Percentiles rank a stretch among this genome's conserved stretches.
Evolutionary conservation across 768 basidiomycete genomes (phyloP).

Genomic region (Termitomyces sp.): DNA sequence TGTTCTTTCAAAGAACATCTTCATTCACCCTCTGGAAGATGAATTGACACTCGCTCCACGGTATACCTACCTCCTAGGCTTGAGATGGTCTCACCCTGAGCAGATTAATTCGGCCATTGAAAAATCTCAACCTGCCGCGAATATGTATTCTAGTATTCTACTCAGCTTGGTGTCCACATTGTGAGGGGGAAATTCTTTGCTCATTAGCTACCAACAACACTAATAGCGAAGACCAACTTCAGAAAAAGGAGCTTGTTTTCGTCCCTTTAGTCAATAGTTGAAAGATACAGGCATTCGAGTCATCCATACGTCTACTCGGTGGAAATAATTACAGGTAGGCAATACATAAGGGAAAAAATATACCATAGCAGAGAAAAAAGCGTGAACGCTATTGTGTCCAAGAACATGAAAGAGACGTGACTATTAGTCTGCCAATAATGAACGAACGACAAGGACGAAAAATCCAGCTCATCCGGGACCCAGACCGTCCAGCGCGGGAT

Average conservation of each 20-base stretch:
- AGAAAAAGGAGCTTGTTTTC: neutral
- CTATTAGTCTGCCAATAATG: neutral
- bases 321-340: neutral
- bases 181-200: too few relatives aligned
- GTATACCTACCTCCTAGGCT: too few relatives aligned
- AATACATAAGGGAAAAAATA: neutral
- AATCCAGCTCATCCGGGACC: neutral
- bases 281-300: neutral
- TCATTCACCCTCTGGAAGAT: too few relatives aligned
- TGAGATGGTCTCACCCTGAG: too few relatives aligned
- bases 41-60: too few relatives aligned
- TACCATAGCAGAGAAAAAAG: neutral
- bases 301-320: neutral
- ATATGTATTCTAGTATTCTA: too few relatives aligned
- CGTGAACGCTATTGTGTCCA: neutral
- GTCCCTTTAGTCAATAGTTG: neutral
- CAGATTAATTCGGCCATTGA: too few relatives aligned
- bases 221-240: neutral
- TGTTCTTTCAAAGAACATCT: too few relatives aligned
- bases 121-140: too few relatives aligned
- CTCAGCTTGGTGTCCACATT: too few relatives aligned
- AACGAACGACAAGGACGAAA: neutral
- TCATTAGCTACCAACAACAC: too few relatives aligned
- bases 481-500: conserved; percentile 4
- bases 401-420: neutral